These are phyloP conservation scores for Trichosporon inkin DNA, from an alignment of 1,284 basidiomycete genomes.

Conservation along the genomic window DNA sequence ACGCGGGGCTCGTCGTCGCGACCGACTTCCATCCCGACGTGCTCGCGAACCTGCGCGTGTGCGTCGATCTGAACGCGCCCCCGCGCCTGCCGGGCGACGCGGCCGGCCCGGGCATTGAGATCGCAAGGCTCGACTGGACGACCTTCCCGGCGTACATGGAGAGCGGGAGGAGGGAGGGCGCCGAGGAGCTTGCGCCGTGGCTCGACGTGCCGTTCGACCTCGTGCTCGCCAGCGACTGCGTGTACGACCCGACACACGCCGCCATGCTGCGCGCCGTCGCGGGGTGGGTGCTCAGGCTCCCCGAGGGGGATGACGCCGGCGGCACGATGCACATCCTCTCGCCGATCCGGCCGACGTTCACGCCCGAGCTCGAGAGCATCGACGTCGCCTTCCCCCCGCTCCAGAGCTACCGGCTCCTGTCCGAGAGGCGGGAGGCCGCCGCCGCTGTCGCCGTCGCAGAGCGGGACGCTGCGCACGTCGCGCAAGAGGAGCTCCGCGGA, in stretches of 20 bases:
- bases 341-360: conserved; percentile 48
- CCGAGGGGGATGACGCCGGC: conserved; percentile 33
- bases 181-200: conserved; percentile 25
- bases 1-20: conserved; percentile 57
- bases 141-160: conserved; percentile 50
- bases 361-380: conserved; percentile 47
- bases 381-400: conserved; percentile 41
- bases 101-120: conserved; percentile 47
- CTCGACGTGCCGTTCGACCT: conserved; percentile 42
- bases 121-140: conserved; percentile 66
- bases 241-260: conserved; percentile 50
- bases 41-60: conserved; percentile 65
- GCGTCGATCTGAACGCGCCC: conserved; percentile 62
- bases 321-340: conserved; percentile 50
- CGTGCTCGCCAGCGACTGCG: conserved; percentile 48
- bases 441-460: conserved; percentile 12
- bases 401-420: conserved; percentile 29
- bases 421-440: conserved; percentile 24
- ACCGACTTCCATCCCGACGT: conserved; percentile 76
- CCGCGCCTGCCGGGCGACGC: conserved; percentile 13
- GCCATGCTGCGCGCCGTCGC: conserved; percentile 43
- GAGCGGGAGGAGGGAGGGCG: conserved; percentile 12
- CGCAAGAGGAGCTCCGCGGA: conserved; percentile 20
- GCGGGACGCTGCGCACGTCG: background rate
- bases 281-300: conserved; percentile 40